phyloP scores from a whole-genome alignment of 805 yeast species.

The Wickerhamomyces strasburgensis region DNA sequence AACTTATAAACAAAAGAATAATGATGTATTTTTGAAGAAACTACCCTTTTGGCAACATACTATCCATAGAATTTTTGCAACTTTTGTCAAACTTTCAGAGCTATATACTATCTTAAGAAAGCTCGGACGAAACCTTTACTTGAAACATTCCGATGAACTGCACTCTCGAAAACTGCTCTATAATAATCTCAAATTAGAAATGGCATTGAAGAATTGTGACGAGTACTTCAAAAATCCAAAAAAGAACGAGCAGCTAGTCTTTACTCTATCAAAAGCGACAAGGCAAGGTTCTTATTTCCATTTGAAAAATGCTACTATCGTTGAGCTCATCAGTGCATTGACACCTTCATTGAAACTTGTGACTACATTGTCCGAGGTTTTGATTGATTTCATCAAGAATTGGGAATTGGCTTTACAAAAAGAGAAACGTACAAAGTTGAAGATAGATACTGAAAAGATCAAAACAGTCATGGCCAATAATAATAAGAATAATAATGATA shows the following conservation, averaged over 20 bases:
- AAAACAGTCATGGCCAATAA: background rate
- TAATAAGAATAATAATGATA: too few species aligned
- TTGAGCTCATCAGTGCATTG: slow-evolving; percentile 25
- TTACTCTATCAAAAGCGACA: slow-evolving; percentile 37
- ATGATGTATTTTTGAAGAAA: slow-evolving; percentile 23
- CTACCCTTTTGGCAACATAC: slow-evolving; percentile 35
- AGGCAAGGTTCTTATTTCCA: slow-evolving; percentile 33
- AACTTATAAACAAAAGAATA: slow-evolving; percentile 20
- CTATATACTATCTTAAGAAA: slow-evolving; percentile 35
- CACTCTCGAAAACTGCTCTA: slow-evolving; percentile 33
- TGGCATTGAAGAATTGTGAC: slow-evolving; percentile 28
- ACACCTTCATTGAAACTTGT: slow-evolving; percentile 9
- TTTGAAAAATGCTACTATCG: slow-evolving; percentile 27
- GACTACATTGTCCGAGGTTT: slow-evolving; percentile 2
- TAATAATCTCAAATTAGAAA: slow-evolving; percentile 25
- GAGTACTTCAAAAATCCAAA: slow-evolving; percentile 34
- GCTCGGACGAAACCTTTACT: slow-evolving; percentile 37
- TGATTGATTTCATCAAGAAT: slow-evolving; percentile 14
- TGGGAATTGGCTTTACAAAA: slow-evolving; percentile 16
- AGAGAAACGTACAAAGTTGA: slow-evolving; percentile 7
- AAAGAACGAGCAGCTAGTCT: slow-evolving; percentile 40
- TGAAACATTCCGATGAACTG: slow-evolving; percentile 35
- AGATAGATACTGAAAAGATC: slow-evolving; percentile 2
- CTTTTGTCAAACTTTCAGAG: slow-evolving; percentile 34
- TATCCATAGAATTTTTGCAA: slow-evolving; percentile 42